phyloP scores from a whole-genome alignment of 1,139 yeast species.

The Nakaseomyces delphensis region DNA sequence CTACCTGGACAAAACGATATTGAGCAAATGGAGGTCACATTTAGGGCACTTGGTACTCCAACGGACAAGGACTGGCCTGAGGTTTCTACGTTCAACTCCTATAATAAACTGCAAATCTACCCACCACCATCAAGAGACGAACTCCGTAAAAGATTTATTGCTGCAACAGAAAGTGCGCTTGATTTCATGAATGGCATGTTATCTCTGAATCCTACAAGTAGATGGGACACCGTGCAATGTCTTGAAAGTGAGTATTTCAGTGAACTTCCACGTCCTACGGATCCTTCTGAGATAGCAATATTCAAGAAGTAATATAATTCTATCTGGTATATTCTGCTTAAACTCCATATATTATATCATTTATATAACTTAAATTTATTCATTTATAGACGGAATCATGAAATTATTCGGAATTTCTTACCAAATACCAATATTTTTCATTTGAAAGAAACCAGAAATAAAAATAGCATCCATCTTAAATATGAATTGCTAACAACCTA shows the following conservation, averaged over 20 bases:
- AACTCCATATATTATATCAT: too few species aligned
- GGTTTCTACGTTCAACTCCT: conserved; percentile 68
- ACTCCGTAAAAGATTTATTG: conserved; percentile 73
- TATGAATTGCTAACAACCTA: too few species aligned
- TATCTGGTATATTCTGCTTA: too few species aligned
- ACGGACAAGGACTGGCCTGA: conserved; percentile 91
- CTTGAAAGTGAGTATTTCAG: conserved; percentile 59
- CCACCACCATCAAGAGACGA: conserved; percentile 83
- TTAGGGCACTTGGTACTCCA: conserved; percentile 93
- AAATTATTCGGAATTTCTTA: too few species aligned
- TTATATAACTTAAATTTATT: too few species aligned
- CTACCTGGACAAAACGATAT: conserved; percentile 85
- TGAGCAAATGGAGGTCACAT: conserved; percentile 85
- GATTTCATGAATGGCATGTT: conserved; percentile 70
- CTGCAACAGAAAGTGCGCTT: conserved; percentile 82
- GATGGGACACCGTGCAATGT: conserved; percentile 62
- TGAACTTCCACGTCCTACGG: conserved; percentile 71
- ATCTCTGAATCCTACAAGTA: conserved; percentile 63
- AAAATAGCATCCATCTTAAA: too few species aligned
- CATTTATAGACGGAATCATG: too few species aligned
- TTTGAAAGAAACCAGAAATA: too few species aligned
- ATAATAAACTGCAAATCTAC: conserved; percentile 60
- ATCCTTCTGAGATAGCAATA: conserved; percentile 38
- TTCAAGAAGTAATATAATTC: conserved; percentile 5
- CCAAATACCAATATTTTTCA: too few species aligned